phyloP scores from a whole-genome alignment of 23 red algal species.

The Gracilaria gracilis region DNA sequence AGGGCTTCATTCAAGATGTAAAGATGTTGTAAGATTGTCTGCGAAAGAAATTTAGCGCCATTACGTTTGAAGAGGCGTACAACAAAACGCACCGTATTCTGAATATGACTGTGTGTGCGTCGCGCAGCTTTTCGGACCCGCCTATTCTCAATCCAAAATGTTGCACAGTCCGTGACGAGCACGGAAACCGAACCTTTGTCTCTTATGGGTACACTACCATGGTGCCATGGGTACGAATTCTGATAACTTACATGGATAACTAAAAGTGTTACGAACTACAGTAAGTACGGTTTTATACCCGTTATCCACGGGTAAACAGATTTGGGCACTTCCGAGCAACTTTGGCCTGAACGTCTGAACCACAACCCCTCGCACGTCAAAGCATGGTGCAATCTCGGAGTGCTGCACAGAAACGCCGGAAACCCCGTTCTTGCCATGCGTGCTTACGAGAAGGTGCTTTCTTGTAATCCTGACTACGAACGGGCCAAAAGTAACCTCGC shows the following conservation, averaged over 20 bases:
- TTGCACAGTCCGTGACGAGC: too few species aligned
- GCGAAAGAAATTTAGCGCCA: conserved; percentile 85
- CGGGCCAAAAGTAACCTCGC: conserved; percentile 77
- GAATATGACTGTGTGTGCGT: conserved; percentile 92
- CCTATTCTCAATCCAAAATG: too few species aligned
- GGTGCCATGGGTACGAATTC: too few species aligned
- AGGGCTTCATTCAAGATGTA: conserved; percentile 86
- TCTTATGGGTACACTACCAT: too few species aligned
- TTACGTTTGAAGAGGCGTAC: conserved; percentile 98
- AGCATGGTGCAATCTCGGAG: conserved; percentile 81
- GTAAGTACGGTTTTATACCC: too few species aligned
- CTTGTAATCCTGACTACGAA: conserved; percentile 75
- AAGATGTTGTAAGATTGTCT: conserved; percentile 79
- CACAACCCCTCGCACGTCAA: conserved; percentile 55
- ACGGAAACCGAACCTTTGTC: too few species aligned
- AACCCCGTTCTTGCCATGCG: conserved; percentile 62
- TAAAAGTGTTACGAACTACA: too few species aligned
- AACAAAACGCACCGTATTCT: conserved; percentile 93
- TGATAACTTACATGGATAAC: too few species aligned
- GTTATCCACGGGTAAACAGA: too few species aligned
- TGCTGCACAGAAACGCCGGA: conserved; percentile 73
- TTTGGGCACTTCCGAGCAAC: too few species aligned
- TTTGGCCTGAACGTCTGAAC: conserved; percentile 39
- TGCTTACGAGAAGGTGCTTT: conserved; percentile 63
- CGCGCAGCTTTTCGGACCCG: conserved; percentile 72